Base-by-base conservation (phyloP, 2,329 filamentous ascomycete species). In the Ophiostoma tasmaniense region DNA sequence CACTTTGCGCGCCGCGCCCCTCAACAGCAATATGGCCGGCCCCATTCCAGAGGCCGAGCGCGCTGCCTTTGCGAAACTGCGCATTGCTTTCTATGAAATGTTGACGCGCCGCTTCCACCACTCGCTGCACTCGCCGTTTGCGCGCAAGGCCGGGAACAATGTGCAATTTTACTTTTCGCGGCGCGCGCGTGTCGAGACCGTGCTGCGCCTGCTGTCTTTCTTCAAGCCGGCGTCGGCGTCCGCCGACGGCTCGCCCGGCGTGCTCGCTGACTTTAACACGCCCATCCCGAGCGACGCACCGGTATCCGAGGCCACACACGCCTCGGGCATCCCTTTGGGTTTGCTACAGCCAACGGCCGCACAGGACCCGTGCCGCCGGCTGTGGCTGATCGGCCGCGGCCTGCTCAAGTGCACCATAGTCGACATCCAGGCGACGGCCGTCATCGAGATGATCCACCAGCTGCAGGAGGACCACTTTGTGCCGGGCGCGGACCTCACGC, bases 81-180 rank as follows among this genome's bases (percentile, higher is more conserved):
- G 71, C 59, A 64, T 71, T 22, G 67, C 70, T 17, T 68, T 71
- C 13, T 72, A 71, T 66, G 71, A 72, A 62, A 64, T 73, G 3
- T 66, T 73, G 50, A 73, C 72, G 17, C 71, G 73, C 22, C 73
- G 73, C 17, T 74, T 74, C 66, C 69, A 72, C 66, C 72, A 73
- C 66, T 67, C 72, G 59, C 70, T 74, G 64, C 73, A 74, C 70
- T 68, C 71, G 37, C 72, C 72, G 25, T 74, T 73, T 70, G 70
- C 71, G 10, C 70, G 70, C 68, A 70, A 68, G 64, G 69, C 71
- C 8, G 39, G 22, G 20, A 28, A 39, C 66, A 67, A 73, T 37
- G 68, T 72, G 67, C 71, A 71, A 55, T 74, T 67, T 55, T 73
- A 71, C 68, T 74, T 69, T 69, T 73, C 72, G 59, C 70, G 72